Evolutionary conservation across 768 basidiomycete genomes (phyloP).

Genomic region (Kwoniella sp.): DNA sequence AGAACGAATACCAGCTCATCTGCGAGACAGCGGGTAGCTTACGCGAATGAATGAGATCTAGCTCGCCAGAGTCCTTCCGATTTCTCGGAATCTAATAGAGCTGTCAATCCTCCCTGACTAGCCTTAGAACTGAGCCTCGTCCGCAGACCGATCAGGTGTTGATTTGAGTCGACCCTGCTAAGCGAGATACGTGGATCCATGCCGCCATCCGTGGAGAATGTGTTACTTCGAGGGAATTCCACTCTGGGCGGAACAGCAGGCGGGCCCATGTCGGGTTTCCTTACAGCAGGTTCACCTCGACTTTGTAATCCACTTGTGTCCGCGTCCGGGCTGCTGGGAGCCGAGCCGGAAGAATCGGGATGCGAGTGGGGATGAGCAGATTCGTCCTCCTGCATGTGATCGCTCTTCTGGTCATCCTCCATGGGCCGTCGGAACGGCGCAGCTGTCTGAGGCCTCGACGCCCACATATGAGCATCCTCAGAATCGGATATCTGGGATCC

Average conservation of each 20-base stretch:
- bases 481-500: constrained; percentile 37
- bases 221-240: constrained; percentile 41
- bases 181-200: constrained; percentile 25
- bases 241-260: constrained; percentile 16
- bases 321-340: constrained; percentile 1
- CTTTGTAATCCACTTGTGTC: not conserved
- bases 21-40: constrained; percentile 57
- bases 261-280: constrained; percentile 23
- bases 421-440: constrained; percentile 58
- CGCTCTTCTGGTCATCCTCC: constrained; percentile 54
- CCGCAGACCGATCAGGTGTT: constrained; percentile 41
- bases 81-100: constrained; percentile 44
- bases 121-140: constrained; percentile 44
- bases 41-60: constrained; percentile 87
- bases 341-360: constrained; percentile 1
- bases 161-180: constrained; percentile 33
- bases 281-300: constrained; percentile 6
- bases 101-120: constrained; percentile 47
- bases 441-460: constrained; percentile 40
- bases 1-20: no score
- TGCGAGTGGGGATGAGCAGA: not conserved
- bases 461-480: constrained; percentile 41
- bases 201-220: constrained; percentile 39
- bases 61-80: constrained; percentile 68
- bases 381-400: constrained; percentile 15